Base-by-base conservation (phyloP, 78 protist species). In the Dictyostelium discoideum region DNA sequence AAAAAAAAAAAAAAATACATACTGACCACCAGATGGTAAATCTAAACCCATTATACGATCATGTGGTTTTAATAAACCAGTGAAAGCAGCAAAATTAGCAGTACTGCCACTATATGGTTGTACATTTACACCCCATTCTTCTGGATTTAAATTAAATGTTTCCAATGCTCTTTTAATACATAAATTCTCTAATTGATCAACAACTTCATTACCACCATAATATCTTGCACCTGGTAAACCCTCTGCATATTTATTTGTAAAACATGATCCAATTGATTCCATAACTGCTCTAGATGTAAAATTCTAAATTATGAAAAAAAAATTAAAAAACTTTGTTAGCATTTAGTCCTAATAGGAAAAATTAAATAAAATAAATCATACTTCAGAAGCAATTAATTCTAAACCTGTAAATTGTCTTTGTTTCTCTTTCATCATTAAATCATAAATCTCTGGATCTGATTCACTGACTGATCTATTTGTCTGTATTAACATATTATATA, bases 161-260 rank as follows among this genome's bases (percentile, higher is more conserved):
- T 77, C 97, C 13, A 99, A 97, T 2, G 99, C 99, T 54, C 99
- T 98, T 54, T 92, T 32, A 44, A 97, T 99, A 96, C 99, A 97
- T 22, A 99, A 94, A 40, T 46, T 39, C 93, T 99, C 99, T 5
- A 97, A 60, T 85, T 94, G 42, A 96, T 99, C 99, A 76, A 99
- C 97, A 93, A 78, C 80, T 94, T 99, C 98, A 88, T 99, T 99
- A 81, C 99, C 99, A 24, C 99, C 99, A 90, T 99, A 99, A 72
- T 97, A 98, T 76, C 99, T 84, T 48, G 97, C 97, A 50, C 99
- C 98, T 32, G 99, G 99, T 76, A 95, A 96, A 24, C 99, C 99
- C 95, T 99, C 99, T 22, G 99, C 98, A 97, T 99, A 99, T 96
- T 99, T 99, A 98, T 99, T 99, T 82, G 99, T 99, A 84, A 99